Conservation (phyloP, 345 rosid species). For the Theobroma cacao region DNA sequence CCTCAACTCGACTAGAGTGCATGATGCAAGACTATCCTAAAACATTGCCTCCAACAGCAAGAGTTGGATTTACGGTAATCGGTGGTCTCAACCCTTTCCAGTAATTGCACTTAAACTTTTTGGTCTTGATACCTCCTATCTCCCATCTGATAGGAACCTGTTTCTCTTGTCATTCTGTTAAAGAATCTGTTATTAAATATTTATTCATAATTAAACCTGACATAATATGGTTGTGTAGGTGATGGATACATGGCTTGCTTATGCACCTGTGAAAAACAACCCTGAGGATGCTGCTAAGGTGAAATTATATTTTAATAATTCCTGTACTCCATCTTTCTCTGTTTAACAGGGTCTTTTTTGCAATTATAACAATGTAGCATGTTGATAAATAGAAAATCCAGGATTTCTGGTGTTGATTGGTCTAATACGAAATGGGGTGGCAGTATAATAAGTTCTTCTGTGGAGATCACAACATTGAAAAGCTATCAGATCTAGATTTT, state of each 20-base stretch:
- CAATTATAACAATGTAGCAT: background rate
- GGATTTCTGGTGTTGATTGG: background rate
- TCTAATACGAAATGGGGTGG: background rate
- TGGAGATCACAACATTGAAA: background rate
- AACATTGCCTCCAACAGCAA: slow-evolving; percentile 80
- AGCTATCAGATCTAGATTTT: background rate
- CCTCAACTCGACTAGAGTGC: slow-evolving; percentile 93
- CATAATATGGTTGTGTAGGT: slow-evolving; percentile 31
- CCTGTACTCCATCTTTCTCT: background rate
- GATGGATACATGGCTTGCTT: slow-evolving; percentile 63
- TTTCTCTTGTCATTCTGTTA: background rate
- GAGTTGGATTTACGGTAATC: slow-evolving; percentile 91
- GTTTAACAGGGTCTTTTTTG: background rate
- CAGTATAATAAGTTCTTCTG: background rate
- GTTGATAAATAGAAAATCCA: background rate
- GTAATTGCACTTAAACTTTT: background rate
- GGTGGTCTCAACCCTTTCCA: background rate
- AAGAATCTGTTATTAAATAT: background rate
- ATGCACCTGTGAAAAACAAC: slow-evolving; percentile 73
- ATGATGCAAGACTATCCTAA: slow-evolving; percentile 99
- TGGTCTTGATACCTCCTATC: background rate
- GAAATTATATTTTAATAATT: background rate
- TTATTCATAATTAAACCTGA: background rate
- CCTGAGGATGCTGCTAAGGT: slow-evolving; percentile 86
- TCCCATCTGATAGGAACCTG: background rate